These are phyloP conservation scores for Apiotrichum veenhuisii DNA, from an alignment of 1,284 basidiomycete genomes.

Conservation along the genomic window DNA sequence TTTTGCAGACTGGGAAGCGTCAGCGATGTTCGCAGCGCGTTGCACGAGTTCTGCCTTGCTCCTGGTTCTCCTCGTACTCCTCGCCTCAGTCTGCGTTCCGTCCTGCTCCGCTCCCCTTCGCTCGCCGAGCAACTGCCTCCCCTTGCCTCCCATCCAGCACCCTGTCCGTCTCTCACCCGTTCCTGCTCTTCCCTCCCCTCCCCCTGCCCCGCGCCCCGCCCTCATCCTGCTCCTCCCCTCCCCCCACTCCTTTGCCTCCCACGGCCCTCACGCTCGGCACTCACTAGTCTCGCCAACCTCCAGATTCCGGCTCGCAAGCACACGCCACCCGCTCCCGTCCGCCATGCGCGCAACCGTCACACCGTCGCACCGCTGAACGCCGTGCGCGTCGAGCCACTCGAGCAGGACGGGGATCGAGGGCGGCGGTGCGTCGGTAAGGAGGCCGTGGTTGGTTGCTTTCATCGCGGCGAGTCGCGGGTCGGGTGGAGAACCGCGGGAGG, in stretches of 20 bases:
- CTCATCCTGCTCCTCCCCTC: too few relatives aligned
- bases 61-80: too few relatives aligned
- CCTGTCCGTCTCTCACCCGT: too few relatives aligned
- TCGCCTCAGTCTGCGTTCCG: too few relatives aligned
- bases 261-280: too few relatives aligned
- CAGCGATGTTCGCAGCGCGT: neutral
- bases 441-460: slow-evolving; percentile 7
- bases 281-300: slow-evolving; percentile 21
- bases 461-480: slow-evolving; percentile 1
- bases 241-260: too few relatives aligned
- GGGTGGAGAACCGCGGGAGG: neutral
- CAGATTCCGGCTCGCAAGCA: slow-evolving; percentile 17
- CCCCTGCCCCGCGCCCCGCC: too few relatives aligned
- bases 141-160: too few relatives aligned
- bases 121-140: too few relatives aligned
- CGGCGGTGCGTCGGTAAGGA: slow-evolving; percentile 9
- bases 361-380: slow-evolving; percentile 9
- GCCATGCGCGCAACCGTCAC: slow-evolving; percentile 23
- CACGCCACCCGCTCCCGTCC: slow-evolving; percentile 22
- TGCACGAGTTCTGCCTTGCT: neutral
- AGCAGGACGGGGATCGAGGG: slow-evolving; percentile 20
- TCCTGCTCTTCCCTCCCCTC: too few relatives aligned
- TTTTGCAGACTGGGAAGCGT: slow-evolving; percentile 38
- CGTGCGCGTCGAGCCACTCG: slow-evolving; percentile 23
- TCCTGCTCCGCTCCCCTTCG: neutral